Evolutionary conservation across 163 green algal species (phyloP), one percentile per base, ranked within the genome.

Genomic region (Chlamydomonas reinhardtii): DNA sequence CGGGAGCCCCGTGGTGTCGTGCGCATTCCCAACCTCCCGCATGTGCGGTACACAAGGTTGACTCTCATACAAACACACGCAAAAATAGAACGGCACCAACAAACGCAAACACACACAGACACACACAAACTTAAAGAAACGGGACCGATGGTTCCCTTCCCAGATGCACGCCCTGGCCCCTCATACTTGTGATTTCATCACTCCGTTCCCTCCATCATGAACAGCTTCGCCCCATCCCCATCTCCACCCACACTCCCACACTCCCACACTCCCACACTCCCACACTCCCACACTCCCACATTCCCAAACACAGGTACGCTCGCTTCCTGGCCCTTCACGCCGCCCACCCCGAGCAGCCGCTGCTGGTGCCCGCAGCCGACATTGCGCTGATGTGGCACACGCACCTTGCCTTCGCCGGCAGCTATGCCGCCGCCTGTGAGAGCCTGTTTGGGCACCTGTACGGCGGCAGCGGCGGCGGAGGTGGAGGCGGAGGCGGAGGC

Each of bases 341-440:
- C 4, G 20, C 9, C 5, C 78, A 85, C 65, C 78, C 78, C 4
- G 31, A 29, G 0, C 2, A 1, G 43, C 39, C 39, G 8, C 15
- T 20, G 43, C 66, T 85, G 66, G 78, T 85, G 48, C 78, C 78
- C 27, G 62, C 78, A 8, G 78, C 78, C 66, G 78, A 85, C 78
- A 76, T 85, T 0, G 78, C 78, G 61, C 78, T 85, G n/a, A 20
- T 85, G 66, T 85, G 78, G 78, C 66, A 76, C 78, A 76, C 78
- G 20, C 78, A 85, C 78, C 17, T 85, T 43, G 72, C 61, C 2
- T 62, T 87, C 14, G 75, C 61, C 72, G 72, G 25, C 22, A 0
- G 19, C 3, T 87, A 87, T 39, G 80, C 34, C 17, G 34, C 25
- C 1, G 17, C 34, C 0, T 66, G 65, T 5, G 2, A 16, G 39